Base-by-base conservation (phyloP, 1,284 basidiomycete genomes). In the Ceratobasidium sp. region DNA sequence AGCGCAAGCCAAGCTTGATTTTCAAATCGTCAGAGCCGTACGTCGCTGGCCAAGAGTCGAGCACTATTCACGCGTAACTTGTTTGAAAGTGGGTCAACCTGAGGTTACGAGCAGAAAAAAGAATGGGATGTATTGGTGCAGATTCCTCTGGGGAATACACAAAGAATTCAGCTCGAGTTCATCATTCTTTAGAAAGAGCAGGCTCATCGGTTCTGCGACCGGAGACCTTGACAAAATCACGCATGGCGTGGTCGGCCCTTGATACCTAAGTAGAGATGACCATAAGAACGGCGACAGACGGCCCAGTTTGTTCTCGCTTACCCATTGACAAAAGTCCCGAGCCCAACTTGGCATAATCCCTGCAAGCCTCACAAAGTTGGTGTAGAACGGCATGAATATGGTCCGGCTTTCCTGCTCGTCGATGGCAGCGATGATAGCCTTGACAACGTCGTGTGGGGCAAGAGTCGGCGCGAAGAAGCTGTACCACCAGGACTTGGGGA, bases 401-500 rank as follows among this genome's bases (percentile, higher is more conserved):
- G 88, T 89, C 75, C 89, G 88, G 16, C 91, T 92, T 81, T 95
- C 91, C 78, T 93, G 91, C 57, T 90, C 90, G 82, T 96, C 94
- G 62, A 98, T 83, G 0, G 92, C 91, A 12, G 89, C 85, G 74
- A 97, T 93, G 81, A 97, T 90, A n/a, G 86, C 87, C 83, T 95
- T 94, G 74, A 94, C 94, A 5, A 98, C 87, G 1, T 89, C 86
- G 60, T 94, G 87, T 0, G 96, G 93, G 65, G 89, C 87, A 14
- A 96, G 82, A 35, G 91, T 90, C 0, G 96, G 96, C 54, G 91
- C 88, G 81, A 95, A 87, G 86, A 96, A 96, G 73, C 87, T 88
- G 84, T 89, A 90, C 50, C 92, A 82, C 67, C 85, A 82, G 7
- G 79, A 73, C 14, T 55, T 62, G 54, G 71, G 90, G 52, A 93